Conservation (phyloP, 2,329 filamentous ascomycete species). For the Venturia nashicola region DNA sequence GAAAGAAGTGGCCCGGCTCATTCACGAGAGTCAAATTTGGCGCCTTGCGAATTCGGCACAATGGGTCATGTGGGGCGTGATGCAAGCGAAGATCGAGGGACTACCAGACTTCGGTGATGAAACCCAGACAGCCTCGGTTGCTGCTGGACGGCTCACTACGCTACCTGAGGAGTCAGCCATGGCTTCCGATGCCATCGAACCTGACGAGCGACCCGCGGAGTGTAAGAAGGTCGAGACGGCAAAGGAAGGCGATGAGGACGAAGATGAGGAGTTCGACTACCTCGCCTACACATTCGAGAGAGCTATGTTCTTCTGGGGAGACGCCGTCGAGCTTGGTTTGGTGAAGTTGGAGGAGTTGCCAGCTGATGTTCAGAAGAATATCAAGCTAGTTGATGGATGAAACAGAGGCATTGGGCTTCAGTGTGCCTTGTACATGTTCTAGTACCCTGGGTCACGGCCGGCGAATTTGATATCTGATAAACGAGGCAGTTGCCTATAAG, state of each 20-base stretch:
- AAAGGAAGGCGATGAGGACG: constrained; percentile 13
- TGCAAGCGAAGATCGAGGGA: constrained; percentile 79
- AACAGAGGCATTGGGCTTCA: background rate
- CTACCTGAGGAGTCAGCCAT: background rate
- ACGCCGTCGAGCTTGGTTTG: constrained; percentile 67
- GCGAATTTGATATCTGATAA: too few species aligned
- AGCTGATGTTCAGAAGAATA: constrained; percentile 43
- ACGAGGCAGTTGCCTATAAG: too few species aligned
- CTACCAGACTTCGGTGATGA: constrained; percentile 40
- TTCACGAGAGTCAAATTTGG: constrained; percentile 76
- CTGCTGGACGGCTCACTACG: background rate
- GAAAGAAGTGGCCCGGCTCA: constrained; percentile 53
- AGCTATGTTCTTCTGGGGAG: constrained; percentile 89
- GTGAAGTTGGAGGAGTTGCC: constrained; percentile 67
- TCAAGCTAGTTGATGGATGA: constrained; percentile 61
- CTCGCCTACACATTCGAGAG: constrained; percentile 81
- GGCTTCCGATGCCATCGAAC: too few species aligned
- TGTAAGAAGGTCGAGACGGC: constrained; percentile 9
- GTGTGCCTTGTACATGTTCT: background rate
- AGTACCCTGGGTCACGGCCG: background rate
- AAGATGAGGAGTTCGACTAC: constrained; percentile 70
- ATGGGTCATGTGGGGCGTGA: constrained; percentile 94
- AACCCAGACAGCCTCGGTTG: constrained; percentile 9
- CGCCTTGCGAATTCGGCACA: constrained; percentile 74
- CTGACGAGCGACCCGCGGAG: constrained; percentile 10